Conservation (phyloP, 2,329 filamentous ascomycete species). For the Furcasterigmium sp. region DNA sequence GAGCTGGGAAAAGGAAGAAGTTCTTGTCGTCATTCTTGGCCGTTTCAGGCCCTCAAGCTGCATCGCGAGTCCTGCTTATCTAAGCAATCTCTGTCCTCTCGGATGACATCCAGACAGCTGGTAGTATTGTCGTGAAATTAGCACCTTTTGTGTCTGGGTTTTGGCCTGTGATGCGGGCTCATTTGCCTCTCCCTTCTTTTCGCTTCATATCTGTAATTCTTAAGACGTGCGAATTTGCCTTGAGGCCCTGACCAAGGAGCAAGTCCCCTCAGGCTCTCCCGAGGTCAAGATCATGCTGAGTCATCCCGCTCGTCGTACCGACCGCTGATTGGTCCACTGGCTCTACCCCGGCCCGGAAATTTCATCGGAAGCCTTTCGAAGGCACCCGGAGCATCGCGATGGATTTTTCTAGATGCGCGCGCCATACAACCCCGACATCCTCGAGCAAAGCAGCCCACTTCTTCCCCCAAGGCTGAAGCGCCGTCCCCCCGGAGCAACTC, state of each 20-base stretch:
- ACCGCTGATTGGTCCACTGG: too few species aligned
- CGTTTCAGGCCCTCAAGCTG: neutral
- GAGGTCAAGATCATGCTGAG: too few species aligned
- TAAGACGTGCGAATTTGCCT: too few species aligned
- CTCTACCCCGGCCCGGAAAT: neutral
- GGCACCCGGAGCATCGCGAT: neutral
- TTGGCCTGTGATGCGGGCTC: too few species aligned
- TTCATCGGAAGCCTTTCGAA: neutral
- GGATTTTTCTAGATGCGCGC: neutral
- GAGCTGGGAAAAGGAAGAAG: neutral
- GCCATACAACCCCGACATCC: neutral
- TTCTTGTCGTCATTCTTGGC: neutral
- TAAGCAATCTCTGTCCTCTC: neutral
- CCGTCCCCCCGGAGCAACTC: neutral
- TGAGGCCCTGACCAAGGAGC: too few species aligned
- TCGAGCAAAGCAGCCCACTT: neutral
- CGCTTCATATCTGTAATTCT: too few species aligned
- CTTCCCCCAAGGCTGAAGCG: neutral
- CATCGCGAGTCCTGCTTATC: neutral
- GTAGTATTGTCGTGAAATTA: too few species aligned
- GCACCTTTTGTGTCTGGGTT: too few species aligned
- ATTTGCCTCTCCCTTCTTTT: neutral
- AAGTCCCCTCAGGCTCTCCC: too few species aligned
- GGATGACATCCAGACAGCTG: neutral
- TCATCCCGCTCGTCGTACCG: too few species aligned